Evolutionary conservation across 371 early-diverging fungal genomes (phyloP).

Genomic region (Mucor indicus): DNA sequence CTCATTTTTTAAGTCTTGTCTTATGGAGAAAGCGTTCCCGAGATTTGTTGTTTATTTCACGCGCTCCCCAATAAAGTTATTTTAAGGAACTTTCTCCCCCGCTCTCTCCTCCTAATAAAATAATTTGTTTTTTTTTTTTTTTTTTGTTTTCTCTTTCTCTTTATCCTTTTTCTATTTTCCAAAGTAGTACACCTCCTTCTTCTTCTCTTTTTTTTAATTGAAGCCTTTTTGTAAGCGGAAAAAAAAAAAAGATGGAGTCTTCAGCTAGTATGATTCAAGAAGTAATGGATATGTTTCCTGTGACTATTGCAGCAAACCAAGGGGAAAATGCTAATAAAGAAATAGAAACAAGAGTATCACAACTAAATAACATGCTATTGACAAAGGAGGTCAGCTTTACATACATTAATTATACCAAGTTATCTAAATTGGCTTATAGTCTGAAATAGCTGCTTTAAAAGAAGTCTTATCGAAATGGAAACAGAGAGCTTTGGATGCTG

Average conservation of each 20-base stretch:
- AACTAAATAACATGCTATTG: slow-evolving; percentile 14
- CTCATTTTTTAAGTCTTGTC: no score
- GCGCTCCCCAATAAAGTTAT: no score
- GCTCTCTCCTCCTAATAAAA: no score
- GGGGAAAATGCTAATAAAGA: slow-evolving; percentile 1
- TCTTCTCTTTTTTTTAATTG: no score
- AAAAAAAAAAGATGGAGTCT: neutral
- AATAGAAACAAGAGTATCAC: slow-evolving; percentile 2
- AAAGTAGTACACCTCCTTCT: no score
- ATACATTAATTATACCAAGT: neutral
- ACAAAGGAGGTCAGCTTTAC: slow-evolving; percentile 20
- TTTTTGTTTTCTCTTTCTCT: no score
- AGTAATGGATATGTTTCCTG: neutral
- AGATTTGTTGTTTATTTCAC: no score
- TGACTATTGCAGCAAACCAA: no score
- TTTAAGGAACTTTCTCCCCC: no score
- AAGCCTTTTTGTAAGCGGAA: neutral
- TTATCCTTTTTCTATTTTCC: no score
- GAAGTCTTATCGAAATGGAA: slow-evolving; percentile 18
- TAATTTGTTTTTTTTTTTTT: no score
- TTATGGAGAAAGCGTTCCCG: no score
- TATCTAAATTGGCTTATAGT: slow-evolving; percentile 5
- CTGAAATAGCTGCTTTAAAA: slow-evolving; percentile 22
- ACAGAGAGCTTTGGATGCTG: slow-evolving; percentile 13
- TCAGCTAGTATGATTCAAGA: neutral